phyloP scores from a whole-genome alignment of 78 protist species.

The Emiliania huxleyi region DNA sequence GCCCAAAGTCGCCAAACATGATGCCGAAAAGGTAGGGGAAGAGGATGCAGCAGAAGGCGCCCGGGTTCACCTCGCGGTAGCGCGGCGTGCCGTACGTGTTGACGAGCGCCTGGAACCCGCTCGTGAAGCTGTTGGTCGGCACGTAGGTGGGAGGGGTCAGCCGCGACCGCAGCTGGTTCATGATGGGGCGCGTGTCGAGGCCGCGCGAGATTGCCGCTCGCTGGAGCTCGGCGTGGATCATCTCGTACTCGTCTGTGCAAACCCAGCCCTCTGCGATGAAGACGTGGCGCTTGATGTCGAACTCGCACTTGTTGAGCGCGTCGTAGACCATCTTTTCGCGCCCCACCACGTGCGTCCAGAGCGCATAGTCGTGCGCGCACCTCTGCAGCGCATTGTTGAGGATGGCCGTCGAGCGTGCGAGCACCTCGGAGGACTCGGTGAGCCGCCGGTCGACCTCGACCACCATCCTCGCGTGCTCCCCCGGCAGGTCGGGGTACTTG shows the following conservation, averaged over 20 bases:
- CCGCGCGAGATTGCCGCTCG: not conserved
- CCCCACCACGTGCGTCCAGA: slow-evolving; percentile 58
- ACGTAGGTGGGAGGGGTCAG: slow-evolving; percentile 94
- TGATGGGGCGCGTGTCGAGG: slow-evolving; percentile 65
- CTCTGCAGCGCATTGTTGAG: not conserved
- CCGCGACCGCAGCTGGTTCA: slow-evolving; percentile 54
- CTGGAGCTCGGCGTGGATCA: slow-evolving; percentile 39
- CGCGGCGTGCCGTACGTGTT: slow-evolving; percentile 94
- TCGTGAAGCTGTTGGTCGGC: slow-evolving; percentile 70
- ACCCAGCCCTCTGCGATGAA: slow-evolving; percentile 90
- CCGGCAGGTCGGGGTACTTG: not conserved
- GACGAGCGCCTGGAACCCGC: slow-evolving; percentile 88
- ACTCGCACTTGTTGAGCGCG: slow-evolving; percentile 85
- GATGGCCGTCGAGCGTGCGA: not conserved
- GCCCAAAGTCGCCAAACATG: slow-evolving; percentile 99
- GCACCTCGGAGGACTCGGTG: not conserved
- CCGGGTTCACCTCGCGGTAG: slow-evolving; percentile 93
- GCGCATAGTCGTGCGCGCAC: not conserved
- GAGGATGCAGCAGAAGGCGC: slow-evolving; percentile 88
- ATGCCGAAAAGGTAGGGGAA: slow-evolving; percentile 99
- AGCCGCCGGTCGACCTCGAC: not conserved
- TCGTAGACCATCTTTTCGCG: slow-evolving; percentile 86
- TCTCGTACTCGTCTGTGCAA: slow-evolving; percentile 32
- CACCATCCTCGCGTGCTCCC: not conserved
- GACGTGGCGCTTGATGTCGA: slow-evolving; percentile 64